Evolutionary conservation across 306 rosid genomes (phyloP).

Genomic region (Gleditsia sinensis): DNA sequence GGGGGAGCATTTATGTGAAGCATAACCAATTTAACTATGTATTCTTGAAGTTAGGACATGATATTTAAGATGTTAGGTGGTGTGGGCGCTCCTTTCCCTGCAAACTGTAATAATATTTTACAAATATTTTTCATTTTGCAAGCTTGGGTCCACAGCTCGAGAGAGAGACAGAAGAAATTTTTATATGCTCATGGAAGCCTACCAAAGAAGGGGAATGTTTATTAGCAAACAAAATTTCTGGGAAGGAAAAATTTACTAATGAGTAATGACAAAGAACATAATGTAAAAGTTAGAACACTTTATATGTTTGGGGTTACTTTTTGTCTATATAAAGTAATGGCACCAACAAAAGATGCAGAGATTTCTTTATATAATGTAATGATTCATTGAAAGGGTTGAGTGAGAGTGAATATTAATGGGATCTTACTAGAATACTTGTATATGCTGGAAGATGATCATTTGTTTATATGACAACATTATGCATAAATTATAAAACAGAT

Average conservation of each 20-base stretch:
- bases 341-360: neutral
- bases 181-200: neutral
- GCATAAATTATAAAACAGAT: neutral
- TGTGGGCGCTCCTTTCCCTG: constrained; percentile 25
- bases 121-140: neutral
- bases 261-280: neutral
- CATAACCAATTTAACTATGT: neutral
- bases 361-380: constrained; percentile 10
- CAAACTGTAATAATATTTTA: neutral
- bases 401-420: neutral
- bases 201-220: neutral
- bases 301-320: constrained; percentile 18
- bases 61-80: constrained; percentile 36
- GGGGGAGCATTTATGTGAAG: constrained; percentile 17
- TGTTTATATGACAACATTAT: neutral
- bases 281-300: constrained; percentile 11
- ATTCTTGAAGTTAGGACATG: constrained; percentile 27
- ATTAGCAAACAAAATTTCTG: neutral
- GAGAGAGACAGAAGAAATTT: neutral
- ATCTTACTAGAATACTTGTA: constrained; percentile 10
- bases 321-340: constrained; percentile 18
- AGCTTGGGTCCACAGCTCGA: constrained; percentile 24
- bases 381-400: constrained; percentile 18
- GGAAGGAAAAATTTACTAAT: neutral
- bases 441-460: neutral